phyloP scores from a whole-genome alignment of 306 rosid genomes.

The Gynostemma pentaphyllum region DNA sequence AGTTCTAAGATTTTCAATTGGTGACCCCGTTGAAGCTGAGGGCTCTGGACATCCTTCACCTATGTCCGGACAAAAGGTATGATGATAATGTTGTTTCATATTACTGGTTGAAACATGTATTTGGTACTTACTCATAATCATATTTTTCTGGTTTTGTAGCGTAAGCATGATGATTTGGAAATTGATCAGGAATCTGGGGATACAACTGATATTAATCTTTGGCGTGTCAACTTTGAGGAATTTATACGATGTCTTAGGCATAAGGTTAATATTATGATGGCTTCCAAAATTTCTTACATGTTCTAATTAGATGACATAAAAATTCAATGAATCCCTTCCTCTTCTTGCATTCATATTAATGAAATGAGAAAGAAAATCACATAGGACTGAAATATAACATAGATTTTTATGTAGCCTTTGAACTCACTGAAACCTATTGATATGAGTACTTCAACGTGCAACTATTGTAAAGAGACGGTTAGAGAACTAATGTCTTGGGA shows the following conservation, averaged over 20 bases:
- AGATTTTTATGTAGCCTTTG: not conserved
- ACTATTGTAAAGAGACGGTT: too few relatives aligned
- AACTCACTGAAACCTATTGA: not conserved
- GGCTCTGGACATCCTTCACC: conserved; percentile 27
- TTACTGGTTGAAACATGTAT: conserved; percentile 10
- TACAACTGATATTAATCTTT: conserved; percentile 33
- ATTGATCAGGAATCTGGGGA: conserved; percentile 17
- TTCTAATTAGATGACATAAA: conserved; percentile 1
- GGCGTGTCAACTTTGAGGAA: conserved; percentile 92
- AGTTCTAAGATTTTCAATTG: conserved; percentile 47
- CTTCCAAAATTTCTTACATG: conserved; percentile 1
- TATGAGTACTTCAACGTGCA: not conserved
- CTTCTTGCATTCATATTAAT: not conserved
- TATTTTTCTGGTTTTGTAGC: conserved; percentile 17
- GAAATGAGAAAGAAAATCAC: conserved; percentile 2
- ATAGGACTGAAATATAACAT: not conserved
- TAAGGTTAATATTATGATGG: conserved; percentile 39
- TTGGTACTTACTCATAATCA: conserved; percentile 8
- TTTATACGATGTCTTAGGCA: conserved; percentile 57
- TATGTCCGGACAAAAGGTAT: conserved; percentile 37
- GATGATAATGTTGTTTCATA: conserved; percentile 18
- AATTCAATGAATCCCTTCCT: not conserved
- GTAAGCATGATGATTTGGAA: conserved; percentile 26
- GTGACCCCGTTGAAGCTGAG: conserved; percentile 22
- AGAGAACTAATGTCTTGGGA: too few relatives aligned